Conservation (phyloP, 306 rosid genomes). For the Fragaria nilgerrensis region DNA sequence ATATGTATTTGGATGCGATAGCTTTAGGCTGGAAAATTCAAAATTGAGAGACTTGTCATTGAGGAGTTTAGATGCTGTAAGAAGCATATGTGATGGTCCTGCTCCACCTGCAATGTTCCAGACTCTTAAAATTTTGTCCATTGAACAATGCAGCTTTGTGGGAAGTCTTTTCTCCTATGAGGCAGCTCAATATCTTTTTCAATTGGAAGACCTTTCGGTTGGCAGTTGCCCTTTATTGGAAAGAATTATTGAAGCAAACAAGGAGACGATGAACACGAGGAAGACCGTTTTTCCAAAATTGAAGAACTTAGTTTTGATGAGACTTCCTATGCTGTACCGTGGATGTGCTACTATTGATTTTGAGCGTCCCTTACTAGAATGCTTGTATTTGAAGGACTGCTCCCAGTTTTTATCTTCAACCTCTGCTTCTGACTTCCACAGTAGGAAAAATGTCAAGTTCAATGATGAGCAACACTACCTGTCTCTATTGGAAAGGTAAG, state of each 20-base stretch:
- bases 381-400: background rate
- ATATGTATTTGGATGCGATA: background rate
- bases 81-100: background rate
- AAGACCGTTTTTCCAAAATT: background rate
- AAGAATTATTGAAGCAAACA: background rate
- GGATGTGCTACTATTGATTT: background rate
- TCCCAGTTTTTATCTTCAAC: background rate
- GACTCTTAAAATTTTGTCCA: background rate
- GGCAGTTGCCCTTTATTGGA: background rate
- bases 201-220: background rate
- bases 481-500: background rate
- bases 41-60: background rate
- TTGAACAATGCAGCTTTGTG: background rate
- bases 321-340: background rate
- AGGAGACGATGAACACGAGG: background rate
- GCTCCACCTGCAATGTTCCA: background rate
- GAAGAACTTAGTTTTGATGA: background rate
- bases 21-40: background rate
- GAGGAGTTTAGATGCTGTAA: background rate
- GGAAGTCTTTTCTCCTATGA: background rate
- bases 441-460: conserved; percentile 7
- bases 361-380: conserved; percentile 17
- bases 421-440: conserved; percentile 2
- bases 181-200: background rate
- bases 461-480: conserved; percentile 1